phyloP scores from a whole-genome alignment of 2,329 filamentous ascomycete genomes.

The Fusarium sp. region DNA sequence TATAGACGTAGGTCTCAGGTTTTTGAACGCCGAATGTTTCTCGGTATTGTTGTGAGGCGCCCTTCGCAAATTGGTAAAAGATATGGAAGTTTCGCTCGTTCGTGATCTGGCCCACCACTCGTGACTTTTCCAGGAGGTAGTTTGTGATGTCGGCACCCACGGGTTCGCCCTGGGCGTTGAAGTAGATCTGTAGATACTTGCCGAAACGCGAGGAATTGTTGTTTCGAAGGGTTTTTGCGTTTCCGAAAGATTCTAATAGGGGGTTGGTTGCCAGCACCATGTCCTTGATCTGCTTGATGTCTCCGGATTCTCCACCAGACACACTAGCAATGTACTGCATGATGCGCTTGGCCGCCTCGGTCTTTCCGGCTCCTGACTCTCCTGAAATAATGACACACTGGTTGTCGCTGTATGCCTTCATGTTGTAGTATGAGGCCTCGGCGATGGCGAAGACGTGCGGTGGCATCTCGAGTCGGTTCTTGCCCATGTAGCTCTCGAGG shows the following conservation, averaged over 20 bases:
- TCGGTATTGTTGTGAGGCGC: conserved; percentile 84
- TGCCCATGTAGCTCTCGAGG: conserved; percentile 91
- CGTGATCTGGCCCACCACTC: conserved; percentile 92
- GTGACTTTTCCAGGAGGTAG: conserved; percentile 92
- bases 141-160: conserved; percentile 98
- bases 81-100: conserved; percentile 99
- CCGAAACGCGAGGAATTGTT: conserved; percentile 99
- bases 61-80: conserved; percentile 99
- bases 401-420: conserved; percentile 99
- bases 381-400: conserved; percentile 99
- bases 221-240: conserved; percentile 96
- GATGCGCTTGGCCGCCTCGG: conserved; percentile 95
- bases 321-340: conserved; percentile 99
- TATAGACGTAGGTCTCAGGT: conserved; percentile 92
- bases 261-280: conserved; percentile 99
- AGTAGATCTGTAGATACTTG: conserved; percentile 97
- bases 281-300: conserved; percentile 97
- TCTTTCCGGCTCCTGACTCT: conserved; percentile 98
- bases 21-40: conserved; percentile 90
- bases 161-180: conserved; percentile 89
- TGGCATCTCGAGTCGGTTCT: conserved; percentile 93
- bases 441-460: conserved; percentile 98
- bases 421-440: conserved; percentile 97
- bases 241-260: conserved; percentile 95
- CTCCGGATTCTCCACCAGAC: conserved; percentile 82